phyloP scores from a whole-genome alignment of 768 basidiomycete genomes.

The Boletus rubescentipes region DNA sequence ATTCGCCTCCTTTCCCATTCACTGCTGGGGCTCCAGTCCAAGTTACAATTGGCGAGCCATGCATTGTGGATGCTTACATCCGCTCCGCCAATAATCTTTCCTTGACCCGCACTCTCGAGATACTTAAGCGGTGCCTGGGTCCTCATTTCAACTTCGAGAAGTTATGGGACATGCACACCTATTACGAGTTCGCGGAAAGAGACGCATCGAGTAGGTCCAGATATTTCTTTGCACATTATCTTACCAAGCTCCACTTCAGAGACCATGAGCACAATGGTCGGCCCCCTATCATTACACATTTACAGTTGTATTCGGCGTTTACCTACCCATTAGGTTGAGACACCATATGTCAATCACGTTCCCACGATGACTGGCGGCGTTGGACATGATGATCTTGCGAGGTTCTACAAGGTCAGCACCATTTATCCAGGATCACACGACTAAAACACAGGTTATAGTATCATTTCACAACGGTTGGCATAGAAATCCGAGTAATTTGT shows the following conservation, averaged over 20 bases:
- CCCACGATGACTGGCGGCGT: conserved; percentile 49
- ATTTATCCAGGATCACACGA: neutral
- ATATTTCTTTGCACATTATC: neutral
- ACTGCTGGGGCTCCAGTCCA: conserved; percentile 31
- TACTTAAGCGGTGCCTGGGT: conserved; percentile 37
- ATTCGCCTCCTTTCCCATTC: conserved; percentile 39
- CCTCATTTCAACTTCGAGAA: conserved; percentile 46
- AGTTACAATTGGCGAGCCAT: conserved; percentile 16
- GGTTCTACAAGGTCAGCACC: conserved; percentile 43
- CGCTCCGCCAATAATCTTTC: conserved; percentile 40
- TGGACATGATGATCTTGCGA: conserved; percentile 40
- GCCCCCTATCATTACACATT: neutral
- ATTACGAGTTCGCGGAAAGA: conserved; percentile 44
- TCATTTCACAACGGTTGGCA: conserved; percentile 37
- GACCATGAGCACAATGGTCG: conserved; percentile 44
- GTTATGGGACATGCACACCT: conserved; percentile 47
- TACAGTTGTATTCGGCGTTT: neutral
- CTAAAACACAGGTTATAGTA: conserved; percentile 28
- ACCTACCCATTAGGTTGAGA: conserved; percentile 33
- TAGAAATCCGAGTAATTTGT: neutral
- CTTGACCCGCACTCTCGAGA: conserved; percentile 39
- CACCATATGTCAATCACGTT: conserved; percentile 43
- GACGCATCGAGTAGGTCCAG: conserved; percentile 36
- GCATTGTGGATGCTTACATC: conserved; percentile 31
- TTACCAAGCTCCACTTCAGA: conserved; percentile 24